Evolutionary conservation across 2,329 filamentous ascomycete genomes (phyloP).

Genomic region (Penicillium sp.): DNA sequence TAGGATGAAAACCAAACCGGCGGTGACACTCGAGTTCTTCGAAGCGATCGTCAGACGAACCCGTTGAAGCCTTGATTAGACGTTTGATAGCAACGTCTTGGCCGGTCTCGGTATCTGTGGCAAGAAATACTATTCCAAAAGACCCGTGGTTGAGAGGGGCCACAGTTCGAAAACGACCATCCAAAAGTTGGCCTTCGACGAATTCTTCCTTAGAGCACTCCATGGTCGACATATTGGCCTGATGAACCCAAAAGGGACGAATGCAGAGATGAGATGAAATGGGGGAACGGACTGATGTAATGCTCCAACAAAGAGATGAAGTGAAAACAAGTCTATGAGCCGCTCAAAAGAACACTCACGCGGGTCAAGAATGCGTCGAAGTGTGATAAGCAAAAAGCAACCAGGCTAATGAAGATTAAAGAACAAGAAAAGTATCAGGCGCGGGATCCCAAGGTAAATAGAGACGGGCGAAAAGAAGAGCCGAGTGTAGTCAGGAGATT

Average conservation of each 20-base stretch:
- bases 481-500: not conserved
- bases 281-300: slow-evolving; percentile 6
- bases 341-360: slow-evolving; percentile 20
- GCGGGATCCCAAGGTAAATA: slow-evolving; percentile 19
- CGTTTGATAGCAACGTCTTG: slow-evolving; percentile 93
- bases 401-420: slow-evolving; percentile 30
- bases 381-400: slow-evolving; percentile 22
- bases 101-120: slow-evolving; percentile 72
- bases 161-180: slow-evolving; percentile 82
- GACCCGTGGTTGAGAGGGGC: slow-evolving; percentile 97
- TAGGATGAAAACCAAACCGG: slow-evolving; percentile 73
- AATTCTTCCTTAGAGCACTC: slow-evolving; percentile 37
- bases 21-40: slow-evolving; percentile 67
- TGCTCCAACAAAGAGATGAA: slow-evolving; percentile 13
- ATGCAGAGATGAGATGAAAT: slow-evolving; percentile 8
- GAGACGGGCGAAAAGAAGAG: slow-evolving; percentile 20
- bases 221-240: slow-evolving; percentile 25
- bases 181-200: slow-evolving; percentile 34
- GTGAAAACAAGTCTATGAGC: slow-evolving; percentile 22
- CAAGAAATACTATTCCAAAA: slow-evolving; percentile 97
- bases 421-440: slow-evolving; percentile 22
- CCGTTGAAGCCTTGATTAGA: slow-evolving; percentile 74
- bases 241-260: slow-evolving; percentile 13
- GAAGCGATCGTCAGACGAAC: slow-evolving; percentile 67
- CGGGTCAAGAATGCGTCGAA: slow-evolving; percentile 10